Conservation (phyloP, 2,329 filamentous ascomycete genomes). For the Cercospora zeae-maydis region DNA sequence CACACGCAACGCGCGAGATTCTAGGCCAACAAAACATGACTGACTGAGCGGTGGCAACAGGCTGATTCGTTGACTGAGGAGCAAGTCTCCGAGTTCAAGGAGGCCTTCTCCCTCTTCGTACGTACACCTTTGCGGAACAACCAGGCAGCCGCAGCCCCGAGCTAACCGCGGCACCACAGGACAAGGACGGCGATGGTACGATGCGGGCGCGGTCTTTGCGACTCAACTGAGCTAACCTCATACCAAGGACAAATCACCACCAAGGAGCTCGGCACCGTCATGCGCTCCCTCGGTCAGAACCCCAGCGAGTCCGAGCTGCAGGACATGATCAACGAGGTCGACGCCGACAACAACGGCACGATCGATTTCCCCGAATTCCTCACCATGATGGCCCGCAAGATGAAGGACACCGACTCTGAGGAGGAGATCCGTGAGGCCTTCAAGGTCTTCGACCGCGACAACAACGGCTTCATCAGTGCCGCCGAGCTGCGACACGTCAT, state of each 20-base stretch:
- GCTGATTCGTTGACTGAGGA: slow-evolving; percentile 98
- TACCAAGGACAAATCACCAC: slow-evolving; percentile 59
- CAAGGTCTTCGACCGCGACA: slow-evolving; percentile 64
- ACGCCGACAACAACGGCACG: slow-evolving; percentile 62
- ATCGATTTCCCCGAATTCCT: slow-evolving; percentile 66
- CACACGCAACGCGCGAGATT: not conserved
- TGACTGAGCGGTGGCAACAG: slow-evolving; percentile 48
- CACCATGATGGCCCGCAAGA: slow-evolving; percentile 62
- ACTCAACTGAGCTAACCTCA: not conserved
- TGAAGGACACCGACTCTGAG: slow-evolving; percentile 60
- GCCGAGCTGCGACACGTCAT: slow-evolving; percentile 62
- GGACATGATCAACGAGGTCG: slow-evolving; percentile 66
- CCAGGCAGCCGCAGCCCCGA: slow-evolving; percentile 12
- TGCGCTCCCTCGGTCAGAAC: slow-evolving; percentile 62
- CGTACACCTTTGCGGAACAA: slow-evolving; percentile 46
- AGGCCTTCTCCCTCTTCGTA: slow-evolving; percentile 99
- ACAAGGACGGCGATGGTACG: slow-evolving; percentile 57
- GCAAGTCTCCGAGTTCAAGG: slow-evolving; percentile 99
- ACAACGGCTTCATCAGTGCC: slow-evolving; percentile 62
- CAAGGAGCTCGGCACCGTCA: slow-evolving; percentile 60
- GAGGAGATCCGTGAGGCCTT: slow-evolving; percentile 64
- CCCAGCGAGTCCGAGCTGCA: slow-evolving; percentile 60
- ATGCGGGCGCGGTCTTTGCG: not conserved
- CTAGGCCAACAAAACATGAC: not conserved
- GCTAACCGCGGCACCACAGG: slow-evolving; percentile 39